These are phyloP conservation scores for Helicocarpus griseus DNA, from an alignment of 2,329 filamentous ascomycete species.

Conservation along the genomic window DNA sequence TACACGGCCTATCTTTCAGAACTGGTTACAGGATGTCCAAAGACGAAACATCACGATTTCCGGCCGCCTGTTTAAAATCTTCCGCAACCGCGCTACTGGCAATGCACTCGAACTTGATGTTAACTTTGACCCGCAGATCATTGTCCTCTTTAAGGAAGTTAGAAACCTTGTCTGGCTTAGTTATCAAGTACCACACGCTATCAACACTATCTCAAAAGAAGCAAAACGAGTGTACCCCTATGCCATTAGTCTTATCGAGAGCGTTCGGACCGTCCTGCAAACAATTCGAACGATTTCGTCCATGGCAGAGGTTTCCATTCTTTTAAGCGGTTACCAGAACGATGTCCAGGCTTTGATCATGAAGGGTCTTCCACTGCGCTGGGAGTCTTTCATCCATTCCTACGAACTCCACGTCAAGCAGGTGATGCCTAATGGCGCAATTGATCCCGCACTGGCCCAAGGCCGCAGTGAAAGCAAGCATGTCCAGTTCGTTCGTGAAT, in stretches of 20 bases:
- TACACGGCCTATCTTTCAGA: constrained; percentile 85
- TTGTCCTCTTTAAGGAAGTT: constrained; percentile 97
- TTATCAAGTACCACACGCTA: constrained; percentile 85
- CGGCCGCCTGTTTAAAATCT: constrained; percentile 83
- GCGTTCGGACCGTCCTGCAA: constrained; percentile 84
- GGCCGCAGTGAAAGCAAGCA: constrained; percentile 76
- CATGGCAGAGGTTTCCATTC: constrained; percentile 77
- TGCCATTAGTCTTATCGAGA: constrained; percentile 97
- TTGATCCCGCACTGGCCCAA: constrained; percentile 47
- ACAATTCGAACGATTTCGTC: constrained; percentile 73
- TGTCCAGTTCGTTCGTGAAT: constrained; percentile 91
- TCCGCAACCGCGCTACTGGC: constrained; percentile 78
- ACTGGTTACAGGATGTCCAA: constrained; percentile 86
- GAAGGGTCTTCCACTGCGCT: constrained; percentile 82
- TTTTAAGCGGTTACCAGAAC: constrained; percentile 85
- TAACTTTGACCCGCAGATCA: constrained; percentile 96
- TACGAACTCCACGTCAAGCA: constrained; percentile 80
- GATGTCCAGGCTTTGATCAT: constrained; percentile 74
- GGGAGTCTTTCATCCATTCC: constrained; percentile 96
- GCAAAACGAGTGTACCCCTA: constrained; percentile 98
- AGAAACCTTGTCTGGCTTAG: constrained; percentile 92
- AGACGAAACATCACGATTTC: constrained; percentile 83
- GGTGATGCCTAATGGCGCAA: constrained; percentile 47
- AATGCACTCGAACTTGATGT: constrained; percentile 81
- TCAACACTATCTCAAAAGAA: constrained; percentile 94